Conservation (phyloP, 164 flowering plant species). For the Aristolochia contorta region DNA sequence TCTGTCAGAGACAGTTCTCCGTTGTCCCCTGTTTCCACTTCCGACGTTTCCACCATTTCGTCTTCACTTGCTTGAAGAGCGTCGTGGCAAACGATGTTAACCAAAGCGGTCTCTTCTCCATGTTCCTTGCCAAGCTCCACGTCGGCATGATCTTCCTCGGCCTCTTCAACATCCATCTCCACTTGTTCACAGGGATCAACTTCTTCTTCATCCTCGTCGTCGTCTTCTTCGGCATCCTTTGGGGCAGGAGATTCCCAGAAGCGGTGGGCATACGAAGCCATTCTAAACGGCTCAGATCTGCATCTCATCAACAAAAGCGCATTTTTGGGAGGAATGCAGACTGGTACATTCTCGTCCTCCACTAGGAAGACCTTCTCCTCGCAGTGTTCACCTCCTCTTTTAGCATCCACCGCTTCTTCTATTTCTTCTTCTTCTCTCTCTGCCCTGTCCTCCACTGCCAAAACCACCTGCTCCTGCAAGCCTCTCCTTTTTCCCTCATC, state of each 20-base stretch:
- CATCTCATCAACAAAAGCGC: constrained; percentile 88
- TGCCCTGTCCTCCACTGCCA: constrained; percentile 6
- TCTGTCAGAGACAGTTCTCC: no score
- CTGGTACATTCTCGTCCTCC: not conserved
- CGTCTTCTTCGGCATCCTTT: constrained; percentile 20
- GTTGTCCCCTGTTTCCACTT: constrained; percentile 1
- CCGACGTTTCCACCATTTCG: constrained; percentile 9
- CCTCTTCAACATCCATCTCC: constrained; percentile 2
- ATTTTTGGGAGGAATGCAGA: constrained; percentile 65
- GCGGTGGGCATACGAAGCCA: constrained; percentile 58
- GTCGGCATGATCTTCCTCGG: constrained; percentile 6
- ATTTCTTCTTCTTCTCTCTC: not conserved
- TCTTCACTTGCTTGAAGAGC: constrained; percentile 4
- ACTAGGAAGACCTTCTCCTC: not conserved
- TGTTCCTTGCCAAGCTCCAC: constrained; percentile 6
- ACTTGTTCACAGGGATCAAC: constrained; percentile 5
- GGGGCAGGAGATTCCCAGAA: constrained; percentile 52
- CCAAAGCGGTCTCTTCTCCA: constrained; percentile 10
- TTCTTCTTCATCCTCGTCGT: constrained; percentile 15
- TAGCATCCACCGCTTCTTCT: constrained; percentile 3
- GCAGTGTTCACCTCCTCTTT: not conserved
- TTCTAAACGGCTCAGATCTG: constrained; percentile 81
- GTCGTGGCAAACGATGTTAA: constrained; percentile 3
- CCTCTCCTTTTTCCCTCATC: constrained; percentile 32
- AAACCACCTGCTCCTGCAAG: not conserved